Evolutionary conservation across 176 grass and related monocot genomes (phyloP), one percentile per base, ranked within the genome.

Genomic region (Tuctoria greenei): DNA sequence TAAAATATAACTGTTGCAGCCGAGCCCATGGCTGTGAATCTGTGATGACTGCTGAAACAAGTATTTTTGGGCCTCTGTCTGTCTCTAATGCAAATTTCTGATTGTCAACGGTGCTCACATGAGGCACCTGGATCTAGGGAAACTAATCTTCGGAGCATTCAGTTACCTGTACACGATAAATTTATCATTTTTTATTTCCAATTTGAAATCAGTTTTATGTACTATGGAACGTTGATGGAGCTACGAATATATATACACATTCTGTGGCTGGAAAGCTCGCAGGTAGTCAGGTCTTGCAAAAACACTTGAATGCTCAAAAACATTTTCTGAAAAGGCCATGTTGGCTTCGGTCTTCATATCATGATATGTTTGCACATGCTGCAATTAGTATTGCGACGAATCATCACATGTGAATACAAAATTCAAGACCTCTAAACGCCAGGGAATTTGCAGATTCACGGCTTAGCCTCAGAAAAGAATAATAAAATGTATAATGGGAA

Each of bases 141-240:
- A 66, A 49, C 10, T 68, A 2, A 20, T 71, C 14, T 34, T 41
- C 36, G 20, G 35, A 42, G 26, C 60, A 61, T 21, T 66, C 44
- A n/a, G 52, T 41, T 40, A 68, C 69, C 16, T 79, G 74, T 74
- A 39, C 43, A 68, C 42, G 23, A 70, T 8, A 20, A 50, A 28
- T 23, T 38, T 17, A 64, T 3, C 10, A 50, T 18, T 4, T 23
- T 24, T 17, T 13, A 35, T 51, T 64, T 77, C 23, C 8, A 77
- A 21, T 31, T 31, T 77, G 49, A 82, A 52, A 8, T 10, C 6
- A 28, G 10, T 15, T 69, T 37, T 69, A 40, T 61, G 71, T 61
- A 68, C 25, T 50, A 2, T 50, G 42, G 5, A 73, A 67, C 54
- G 1, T 43, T 58, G 28, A 58, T 58, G 55, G 25, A 58, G 21